Base-by-base conservation (phyloP, 176 grass and related monocot species). In the Eragrostis nindensis region DNA sequence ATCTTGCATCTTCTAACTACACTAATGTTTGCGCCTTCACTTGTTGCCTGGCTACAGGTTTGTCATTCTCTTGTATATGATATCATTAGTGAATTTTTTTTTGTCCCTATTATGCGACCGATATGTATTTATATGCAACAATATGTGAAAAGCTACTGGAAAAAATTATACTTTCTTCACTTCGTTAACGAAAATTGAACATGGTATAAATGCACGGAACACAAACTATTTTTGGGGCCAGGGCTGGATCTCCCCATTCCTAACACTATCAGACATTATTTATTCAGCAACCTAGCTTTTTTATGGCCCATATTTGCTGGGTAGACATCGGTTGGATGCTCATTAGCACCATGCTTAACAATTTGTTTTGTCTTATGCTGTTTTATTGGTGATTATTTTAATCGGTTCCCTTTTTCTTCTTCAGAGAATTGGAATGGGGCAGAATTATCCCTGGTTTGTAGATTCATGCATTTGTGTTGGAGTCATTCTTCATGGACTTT, bases 21-120 rank as follows among this genome's bases (percentile, higher is more conserved):
- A 18, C 84, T 99, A 56, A 93, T 99, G 96, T 95, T 99, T 82
- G 84, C 54, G 0, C 96, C 96, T 73, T 99, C 92, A 67, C 88
- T 95, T 79, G 81, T 91, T 78, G 90, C 96, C 71, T 99, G 96
- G 96, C 62, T 99, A 79, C 96, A 95, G 92, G 96, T 99, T 76
- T 71, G 79, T 82, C 19, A 11, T 80, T 81, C 32, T 43, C 68
- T 27, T 19, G 15, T 26, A 80, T n/a, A 12, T 75, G 46, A 70
- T 62, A 62, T 63, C 59, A 75, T 39, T 47, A 42, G 54, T 22
- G 29, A 75, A 80, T 54, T 54, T 62, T 89, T 22, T 61, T 61
- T 57, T 57, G 5, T 61, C 57, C 27, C 57, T 18, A 26, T 61
- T 14, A 27, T 26, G 54, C 8, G 19, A 11, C 22, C 21, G 2